phyloP scores from a whole-genome alignment of 306 rosid species.

The Herpetospermum pedunculosum region DNA sequence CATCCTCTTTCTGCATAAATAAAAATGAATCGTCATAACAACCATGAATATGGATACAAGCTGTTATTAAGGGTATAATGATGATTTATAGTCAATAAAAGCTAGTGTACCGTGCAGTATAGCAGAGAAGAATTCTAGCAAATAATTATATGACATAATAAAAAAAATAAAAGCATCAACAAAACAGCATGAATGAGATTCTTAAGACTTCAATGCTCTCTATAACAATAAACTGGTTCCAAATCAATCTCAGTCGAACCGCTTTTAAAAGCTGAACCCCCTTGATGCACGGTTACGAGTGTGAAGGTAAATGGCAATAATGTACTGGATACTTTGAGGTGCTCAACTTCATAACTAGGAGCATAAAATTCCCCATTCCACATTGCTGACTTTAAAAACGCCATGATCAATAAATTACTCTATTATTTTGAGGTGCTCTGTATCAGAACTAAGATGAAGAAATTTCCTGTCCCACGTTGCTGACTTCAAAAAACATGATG shows the following conservation, averaged over 20 bases:
- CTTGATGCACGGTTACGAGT: not conserved
- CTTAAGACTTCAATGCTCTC: not conserved
- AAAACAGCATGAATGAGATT: not conserved
- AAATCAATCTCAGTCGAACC: not conserved
- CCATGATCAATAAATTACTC: not conserved
- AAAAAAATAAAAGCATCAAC: not conserved
- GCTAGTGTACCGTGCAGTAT: not conserved
- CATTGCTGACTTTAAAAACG: not conserved
- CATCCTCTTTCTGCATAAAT: conserved; percentile 81
- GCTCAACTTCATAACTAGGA: not conserved
- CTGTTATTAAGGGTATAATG: not conserved
- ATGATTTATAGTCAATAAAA: not conserved
- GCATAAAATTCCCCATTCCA: not conserved
- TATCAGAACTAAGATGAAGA: not conserved
- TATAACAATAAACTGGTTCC: not conserved
- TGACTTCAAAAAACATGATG: not conserved
- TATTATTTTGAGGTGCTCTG: not conserved
- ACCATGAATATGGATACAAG: not conserved
- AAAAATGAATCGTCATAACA: conserved; percentile 12
- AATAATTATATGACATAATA: not conserved
- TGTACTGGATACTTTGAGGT: not conserved
- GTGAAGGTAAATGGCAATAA: not conserved
- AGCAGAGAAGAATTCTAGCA: not conserved
- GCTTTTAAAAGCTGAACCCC: not conserved
- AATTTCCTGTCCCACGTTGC: not conserved